These are phyloP conservation scores for Tylopilus intermedius DNA, from an alignment of 768 basidiomycete genomes.

Conservation along the genomic window DNA sequence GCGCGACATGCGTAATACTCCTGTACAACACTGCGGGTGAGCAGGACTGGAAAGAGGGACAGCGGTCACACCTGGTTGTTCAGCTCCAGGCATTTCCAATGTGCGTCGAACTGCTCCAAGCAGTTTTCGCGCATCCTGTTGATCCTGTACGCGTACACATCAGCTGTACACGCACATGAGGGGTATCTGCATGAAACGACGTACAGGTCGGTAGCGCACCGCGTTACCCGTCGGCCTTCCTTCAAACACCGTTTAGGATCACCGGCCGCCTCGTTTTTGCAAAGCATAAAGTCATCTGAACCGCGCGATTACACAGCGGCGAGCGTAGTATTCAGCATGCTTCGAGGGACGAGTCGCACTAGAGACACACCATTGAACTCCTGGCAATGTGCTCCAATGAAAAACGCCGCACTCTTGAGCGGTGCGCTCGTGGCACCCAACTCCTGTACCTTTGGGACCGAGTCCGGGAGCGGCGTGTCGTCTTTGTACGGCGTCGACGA, in stretches of 20 bases:
- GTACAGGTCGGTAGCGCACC: constrained; percentile 91
- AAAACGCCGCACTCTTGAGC: constrained; percentile 94
- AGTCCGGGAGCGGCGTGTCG: constrained; percentile 58
- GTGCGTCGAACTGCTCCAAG: constrained; percentile 75
- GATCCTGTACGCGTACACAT: constrained; percentile 49
- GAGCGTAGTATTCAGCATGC: constrained; percentile 10
- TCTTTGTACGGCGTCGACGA: constrained; percentile 53
- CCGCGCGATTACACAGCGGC: constrained; percentile 13
- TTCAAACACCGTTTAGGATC: constrained; percentile 91
- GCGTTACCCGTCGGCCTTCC: constrained; percentile 92
- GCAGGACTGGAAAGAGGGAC: neutral
- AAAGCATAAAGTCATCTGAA: constrained; percentile 93
- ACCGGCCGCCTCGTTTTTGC: constrained; percentile 80
- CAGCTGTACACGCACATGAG: neutral
- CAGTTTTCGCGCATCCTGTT: constrained; percentile 93
- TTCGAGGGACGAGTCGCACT: neutral
- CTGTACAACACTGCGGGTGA: constrained; percentile 35
- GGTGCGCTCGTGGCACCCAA: constrained; percentile 88
- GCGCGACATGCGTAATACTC: constrained; percentile 87
- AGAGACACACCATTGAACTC: constrained; percentile 84
- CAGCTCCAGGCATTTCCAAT: constrained; percentile 91
- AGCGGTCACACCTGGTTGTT: constrained; percentile 81
- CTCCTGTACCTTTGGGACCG: constrained; percentile 78
- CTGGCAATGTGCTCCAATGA: constrained; percentile 93
- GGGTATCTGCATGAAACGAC: neutral